Base-by-base conservation (phyloP, 495 filamentous ascomycete species). In the Evernia prunastri region DNA sequence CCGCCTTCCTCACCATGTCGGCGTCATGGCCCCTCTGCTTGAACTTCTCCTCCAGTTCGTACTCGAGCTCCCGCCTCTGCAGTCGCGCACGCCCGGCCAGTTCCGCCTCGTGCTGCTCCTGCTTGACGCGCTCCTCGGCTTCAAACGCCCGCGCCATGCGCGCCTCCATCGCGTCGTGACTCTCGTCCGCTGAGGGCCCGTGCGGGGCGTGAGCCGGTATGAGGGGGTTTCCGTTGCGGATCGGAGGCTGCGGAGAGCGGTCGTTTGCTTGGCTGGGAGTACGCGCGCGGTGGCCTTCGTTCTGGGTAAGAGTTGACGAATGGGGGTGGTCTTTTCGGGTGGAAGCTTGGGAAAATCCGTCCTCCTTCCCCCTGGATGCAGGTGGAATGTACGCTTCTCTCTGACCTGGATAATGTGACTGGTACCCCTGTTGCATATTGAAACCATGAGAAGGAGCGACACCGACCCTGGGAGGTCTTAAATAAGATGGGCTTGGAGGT, bases 61-160 rank as follows among this genome's bases (percentile, higher is more conserved):
- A 40, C 53, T 57, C 53, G 29, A 36, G 27, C 29, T 57, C 51
- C 18, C 18, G 0, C 56, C 20, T 57, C 20, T 56, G 51, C 15
- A 31, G 25, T 17, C 25, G 37, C 13, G 4, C 11, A 5, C 27
- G 45, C 20, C 29, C 11, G 4, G 20, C 53, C 29, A 63, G 29
- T 1, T 35, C 53, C n/a, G 29, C 39, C 27, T 63, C 37, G 33
- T 57, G 61, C 29, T 23, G 20, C 13, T 17, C 5, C 39, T 57
- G 61, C 39, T 10, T 36, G 49, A 33, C 31, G 29, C 42, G 35
- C 33, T 63, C 61, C 45, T 63, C 53, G 5, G 57, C 61, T 29
- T 63, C 61, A 12, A 57, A 57, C 0, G 37, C 53, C 5, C 9
- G 5, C 6, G 36, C 1, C 7, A 45, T 3, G 10, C 33, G 36